phyloP scores from a whole-genome alignment of 495 filamentous ascomycete genomes.

The Aspergillus diversus region DNA sequence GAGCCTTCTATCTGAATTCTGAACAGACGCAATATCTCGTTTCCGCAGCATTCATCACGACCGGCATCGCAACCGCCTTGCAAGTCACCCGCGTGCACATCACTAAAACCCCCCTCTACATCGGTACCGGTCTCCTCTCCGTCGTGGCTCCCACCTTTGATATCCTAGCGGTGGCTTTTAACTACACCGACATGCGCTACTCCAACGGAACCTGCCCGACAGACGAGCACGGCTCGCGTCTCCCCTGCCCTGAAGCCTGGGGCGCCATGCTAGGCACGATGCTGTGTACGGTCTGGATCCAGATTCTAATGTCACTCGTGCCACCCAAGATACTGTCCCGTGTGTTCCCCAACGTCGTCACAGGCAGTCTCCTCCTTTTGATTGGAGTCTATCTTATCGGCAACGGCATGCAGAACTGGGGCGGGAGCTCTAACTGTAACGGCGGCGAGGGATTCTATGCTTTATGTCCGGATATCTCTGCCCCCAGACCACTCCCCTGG shows the following conservation, averaged over 20 bases:
- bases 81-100: slow-evolving; percentile 85
- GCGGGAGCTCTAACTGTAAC: slow-evolving; percentile 67
- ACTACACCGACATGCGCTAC: slow-evolving; percentile 77
- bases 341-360: slow-evolving; percentile 83
- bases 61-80: slow-evolving; percentile 73
- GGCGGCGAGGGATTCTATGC: slow-evolving; percentile 55
- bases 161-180: slow-evolving; percentile 76
- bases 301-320: slow-evolving; percentile 40
- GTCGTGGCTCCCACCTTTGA: slow-evolving; percentile 84
- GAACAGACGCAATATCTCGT: slow-evolving; percentile 75
- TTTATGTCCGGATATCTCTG: slow-evolving; percentile 67
- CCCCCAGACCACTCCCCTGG: slow-evolving; percentile 73
- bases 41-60: slow-evolving; percentile 81
- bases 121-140: slow-evolving; percentile 81
- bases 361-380: slow-evolving; percentile 73
- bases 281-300: slow-evolving; percentile 51
- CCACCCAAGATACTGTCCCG: slow-evolving; percentile 64
- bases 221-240: slow-evolving; percentile 58
- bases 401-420: slow-evolving; percentile 78
- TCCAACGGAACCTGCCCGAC: slow-evolving; percentile 71
- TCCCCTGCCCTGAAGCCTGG: slow-evolving; percentile 81
- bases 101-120: slow-evolving; percentile 71
- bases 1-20: slow-evolving; percentile 63
- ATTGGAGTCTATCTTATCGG: slow-evolving; percentile 73
- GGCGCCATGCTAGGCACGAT: slow-evolving; percentile 81